These are phyloP conservation scores for Podaxis mareebaensis DNA, from an alignment of 768 basidiomycete genomes.

Conservation along the genomic window DNA sequence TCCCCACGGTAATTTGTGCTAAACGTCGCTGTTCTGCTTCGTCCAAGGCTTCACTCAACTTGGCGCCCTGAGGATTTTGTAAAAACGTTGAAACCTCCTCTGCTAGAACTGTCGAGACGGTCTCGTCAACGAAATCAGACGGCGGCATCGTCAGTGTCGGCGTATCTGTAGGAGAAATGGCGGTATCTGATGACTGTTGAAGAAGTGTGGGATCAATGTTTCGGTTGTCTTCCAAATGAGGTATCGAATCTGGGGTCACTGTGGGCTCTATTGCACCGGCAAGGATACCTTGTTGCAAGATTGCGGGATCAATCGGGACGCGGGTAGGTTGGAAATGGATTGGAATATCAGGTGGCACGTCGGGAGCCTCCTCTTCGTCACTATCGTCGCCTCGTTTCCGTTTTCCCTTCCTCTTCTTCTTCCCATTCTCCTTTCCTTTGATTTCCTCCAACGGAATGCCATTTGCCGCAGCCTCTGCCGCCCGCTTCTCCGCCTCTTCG, in stretches of 20 bases:
- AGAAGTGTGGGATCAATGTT: constrained; percentile 64
- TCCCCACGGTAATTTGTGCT: constrained; percentile 49
- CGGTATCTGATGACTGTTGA: constrained; percentile 18
- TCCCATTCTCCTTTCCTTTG: constrained; percentile 31
- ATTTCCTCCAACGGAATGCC: constrained; percentile 26
- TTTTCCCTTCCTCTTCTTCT: constrained; percentile 33
- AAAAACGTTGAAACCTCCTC: constrained; percentile 74
- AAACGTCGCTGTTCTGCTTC: constrained; percentile 66
- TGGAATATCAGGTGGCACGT: constrained; percentile 21
- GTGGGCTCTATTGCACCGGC: constrained; percentile 45
- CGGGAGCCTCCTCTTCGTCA: constrained; percentile 27
- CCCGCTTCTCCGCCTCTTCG: constrained; percentile 57
- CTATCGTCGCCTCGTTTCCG: constrained; percentile 30
- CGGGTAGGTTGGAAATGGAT: constrained; percentile 22
- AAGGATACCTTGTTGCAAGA: constrained; percentile 71
- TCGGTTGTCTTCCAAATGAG: constrained; percentile 41
- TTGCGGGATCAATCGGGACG: constrained; percentile 50
- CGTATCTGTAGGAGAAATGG: constrained; percentile 13
- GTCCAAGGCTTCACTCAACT: constrained; percentile 61
- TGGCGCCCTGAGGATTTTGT: constrained; percentile 57
- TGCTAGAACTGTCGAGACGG: constrained; percentile 60
- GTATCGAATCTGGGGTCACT: constrained; percentile 46
- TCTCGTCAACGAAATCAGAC: constrained; percentile 51
- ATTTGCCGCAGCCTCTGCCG: constrained; percentile 34
- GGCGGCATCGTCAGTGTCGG: constrained; percentile 28